Conservation (phyloP, 2,329 filamentous ascomycete species). For the Fusarium lyarnte region DNA sequence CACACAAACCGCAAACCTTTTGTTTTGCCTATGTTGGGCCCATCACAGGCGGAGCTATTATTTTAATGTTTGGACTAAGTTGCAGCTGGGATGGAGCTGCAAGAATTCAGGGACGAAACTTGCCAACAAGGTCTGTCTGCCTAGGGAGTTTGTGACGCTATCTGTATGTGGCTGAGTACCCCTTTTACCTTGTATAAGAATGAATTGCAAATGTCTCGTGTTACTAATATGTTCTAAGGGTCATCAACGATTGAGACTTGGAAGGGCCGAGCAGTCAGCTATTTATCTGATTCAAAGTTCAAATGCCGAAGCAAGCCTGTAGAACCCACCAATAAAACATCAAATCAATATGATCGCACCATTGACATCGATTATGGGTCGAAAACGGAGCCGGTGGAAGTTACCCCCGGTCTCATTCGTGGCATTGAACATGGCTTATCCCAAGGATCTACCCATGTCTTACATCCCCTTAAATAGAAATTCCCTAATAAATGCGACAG, state of each 20-base stretch:
- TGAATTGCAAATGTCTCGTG: background rate
- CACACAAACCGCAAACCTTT: conserved; percentile 41
- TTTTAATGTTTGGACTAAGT: background rate
- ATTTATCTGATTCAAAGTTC: background rate
- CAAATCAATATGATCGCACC: background rate
- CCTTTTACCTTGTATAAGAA: background rate
- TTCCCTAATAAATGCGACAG: conserved; percentile 20
- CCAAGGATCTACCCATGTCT: conserved; percentile 31
- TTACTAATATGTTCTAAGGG: background rate
- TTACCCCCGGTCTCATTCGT: conserved; percentile 37
- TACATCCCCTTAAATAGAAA: conserved; percentile 34
- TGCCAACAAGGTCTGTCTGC: background rate
- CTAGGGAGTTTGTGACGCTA: background rate
- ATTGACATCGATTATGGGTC: conserved; percentile 10
- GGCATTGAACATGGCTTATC: conserved; percentile 18
- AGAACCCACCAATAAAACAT: background rate
- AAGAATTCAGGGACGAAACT: background rate
- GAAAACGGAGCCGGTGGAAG: conserved; percentile 34
- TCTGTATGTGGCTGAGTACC: background rate
- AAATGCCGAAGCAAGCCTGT: background rate
- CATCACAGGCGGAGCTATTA: background rate
- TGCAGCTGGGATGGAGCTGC: background rate
- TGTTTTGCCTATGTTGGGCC: background rate
- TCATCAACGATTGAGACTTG: background rate
- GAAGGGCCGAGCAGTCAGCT: background rate